Evolutionary conservation across 192 early-diverging fungal genomes (phyloP), one percentile per base, ranked within the genome.

Genomic region (Obelidium mucronatum): DNA sequence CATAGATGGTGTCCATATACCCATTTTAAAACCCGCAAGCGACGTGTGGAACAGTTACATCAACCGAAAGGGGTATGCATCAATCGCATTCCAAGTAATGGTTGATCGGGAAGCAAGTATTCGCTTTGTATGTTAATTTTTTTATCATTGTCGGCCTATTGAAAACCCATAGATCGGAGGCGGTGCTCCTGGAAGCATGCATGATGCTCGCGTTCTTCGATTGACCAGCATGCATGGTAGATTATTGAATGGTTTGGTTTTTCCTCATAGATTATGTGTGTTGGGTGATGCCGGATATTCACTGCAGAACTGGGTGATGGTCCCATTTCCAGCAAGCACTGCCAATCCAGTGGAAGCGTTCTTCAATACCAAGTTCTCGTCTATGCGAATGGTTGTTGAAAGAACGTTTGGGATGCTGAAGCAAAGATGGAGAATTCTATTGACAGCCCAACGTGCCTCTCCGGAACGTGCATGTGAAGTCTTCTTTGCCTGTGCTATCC

Each of bases 1-100:
- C 11, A 68, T 68, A 33, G 67, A 68, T 51, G 67, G 67, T 8
- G 52, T 54, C 6, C 67, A 68, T 37, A 51, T 48, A 19, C 44
- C n/a, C 6, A 68, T 68, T 19, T 26, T 68, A 11, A 15, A 6
- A n/a, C 67, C 67, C 1, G 19, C 44, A n/a, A 37, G 51, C 33
- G 42, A 68, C 30, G 4, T 22, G 19, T 68, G 40, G 52, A 68
- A 68, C n/a, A n/a, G 40, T 1, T 68, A 51, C 64, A 2, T 66
- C 64, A 66, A 66, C 40, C 64, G 64, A 15, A 68, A 68, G 51
- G 44, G 67, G 8, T 68, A 52, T 37, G 52, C 42, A 0, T 52
- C 42, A 54, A 8, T 68, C 8, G 42, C 52, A 52, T 68, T 68
- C 30, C 67, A 68, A 54, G 39, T 28, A 1, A 54, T 68, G 67